Conservation (phyloP, 176 grass and related monocot species). For the Eleusine coracana region DNA sequence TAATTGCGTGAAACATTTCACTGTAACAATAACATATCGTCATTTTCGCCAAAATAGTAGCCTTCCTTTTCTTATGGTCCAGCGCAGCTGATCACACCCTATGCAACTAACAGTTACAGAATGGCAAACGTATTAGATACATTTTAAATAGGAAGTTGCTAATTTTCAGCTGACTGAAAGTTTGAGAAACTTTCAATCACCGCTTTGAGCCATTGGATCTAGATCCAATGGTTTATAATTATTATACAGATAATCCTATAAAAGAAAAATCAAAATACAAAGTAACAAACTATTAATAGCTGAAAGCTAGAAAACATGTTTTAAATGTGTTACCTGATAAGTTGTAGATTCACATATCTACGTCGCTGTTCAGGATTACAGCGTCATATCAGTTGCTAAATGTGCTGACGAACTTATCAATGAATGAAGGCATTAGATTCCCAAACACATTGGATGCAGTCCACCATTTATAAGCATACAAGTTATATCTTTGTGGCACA, state of each 20-base stretch:
- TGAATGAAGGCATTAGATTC: no score
- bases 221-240: no score
- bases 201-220: no score
- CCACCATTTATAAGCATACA: not conserved
- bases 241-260: no score
- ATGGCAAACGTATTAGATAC: not conserved
- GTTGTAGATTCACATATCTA: not conserved
- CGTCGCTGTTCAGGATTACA: not conserved
- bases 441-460: not conserved
- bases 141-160: no score
- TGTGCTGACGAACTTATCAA: not conserved
- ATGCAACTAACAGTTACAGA: not conserved
- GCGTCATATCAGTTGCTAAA: not conserved
- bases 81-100: not conserved
- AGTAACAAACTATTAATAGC: no score
- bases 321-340: not conserved
- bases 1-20: not conserved
- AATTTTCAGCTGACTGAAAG: no score
- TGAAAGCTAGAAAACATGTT: no score
- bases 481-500: not conserved
- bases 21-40: not conserved
- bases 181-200: no score
- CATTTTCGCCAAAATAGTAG: no score
- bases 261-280: no score
- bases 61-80: not conserved